Percentiles rank a stretch among this genome's conserved stretches.
phyloP scores from a whole-genome alignment of 495 filamentous ascomycete species.

The Aspergillus taichungensis region DNA sequence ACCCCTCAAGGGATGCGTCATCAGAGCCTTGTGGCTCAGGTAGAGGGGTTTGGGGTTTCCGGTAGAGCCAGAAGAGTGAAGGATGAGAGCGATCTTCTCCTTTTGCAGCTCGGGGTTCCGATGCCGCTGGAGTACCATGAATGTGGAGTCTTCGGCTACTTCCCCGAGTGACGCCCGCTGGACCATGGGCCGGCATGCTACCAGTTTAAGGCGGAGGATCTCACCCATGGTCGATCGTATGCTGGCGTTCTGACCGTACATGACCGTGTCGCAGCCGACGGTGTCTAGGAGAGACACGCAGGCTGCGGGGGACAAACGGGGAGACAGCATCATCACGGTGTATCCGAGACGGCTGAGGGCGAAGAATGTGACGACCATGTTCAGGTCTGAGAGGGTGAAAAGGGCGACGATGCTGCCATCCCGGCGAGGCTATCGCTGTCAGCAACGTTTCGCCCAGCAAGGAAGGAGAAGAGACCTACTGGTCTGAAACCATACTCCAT shows the following conservation, averaged over 20 bases:
- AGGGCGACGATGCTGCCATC: constrained; percentile 39
- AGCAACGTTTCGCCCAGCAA: background rate
- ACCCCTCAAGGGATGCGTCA: constrained; percentile 27
- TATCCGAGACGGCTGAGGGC: constrained; percentile 50
- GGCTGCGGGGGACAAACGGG: constrained; percentile 43
- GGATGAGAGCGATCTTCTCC: constrained; percentile 36
- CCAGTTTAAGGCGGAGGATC: constrained; percentile 25
- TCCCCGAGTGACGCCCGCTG: constrained; percentile 10
- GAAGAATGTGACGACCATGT: constrained; percentile 48
- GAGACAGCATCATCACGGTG: constrained; percentile 50
- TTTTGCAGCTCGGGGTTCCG: constrained; percentile 15
- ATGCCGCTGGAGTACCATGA: constrained; percentile 26
- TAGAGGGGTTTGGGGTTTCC: constrained; percentile 47
- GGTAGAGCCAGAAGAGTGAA: constrained; percentile 53
- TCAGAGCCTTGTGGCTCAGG: constrained; percentile 30
- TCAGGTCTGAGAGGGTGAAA: constrained; percentile 45
- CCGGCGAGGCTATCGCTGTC: constrained; percentile 13
- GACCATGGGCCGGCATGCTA: constrained; percentile 26
- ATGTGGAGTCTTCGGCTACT: constrained; percentile 13
- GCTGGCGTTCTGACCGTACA: constrained; percentile 30
- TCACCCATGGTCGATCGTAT: constrained; percentile 35
- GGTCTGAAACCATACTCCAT: constrained; percentile 30
- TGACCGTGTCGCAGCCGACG: constrained; percentile 36
- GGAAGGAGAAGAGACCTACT: constrained; percentile 9
- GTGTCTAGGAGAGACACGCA: constrained; percentile 43